Conservation (phyloP, 495 filamentous ascomycete genomes). For the Tuber aestivum region DNA sequence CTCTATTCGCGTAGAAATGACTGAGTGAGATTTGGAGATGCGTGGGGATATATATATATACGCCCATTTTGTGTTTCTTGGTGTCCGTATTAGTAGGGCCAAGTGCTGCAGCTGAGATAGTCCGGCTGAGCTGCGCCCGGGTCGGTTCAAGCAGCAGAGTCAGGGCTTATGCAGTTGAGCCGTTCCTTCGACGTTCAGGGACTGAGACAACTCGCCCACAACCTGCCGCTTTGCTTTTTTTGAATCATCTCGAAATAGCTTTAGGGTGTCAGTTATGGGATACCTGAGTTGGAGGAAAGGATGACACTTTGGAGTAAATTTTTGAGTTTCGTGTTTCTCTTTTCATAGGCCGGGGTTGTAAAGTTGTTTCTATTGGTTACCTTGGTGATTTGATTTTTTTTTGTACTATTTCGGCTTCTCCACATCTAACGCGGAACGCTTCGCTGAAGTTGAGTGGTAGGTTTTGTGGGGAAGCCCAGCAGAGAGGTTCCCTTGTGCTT, state of each 20-base stretch:
- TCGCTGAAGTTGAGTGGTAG: neutral
- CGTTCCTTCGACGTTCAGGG: neutral
- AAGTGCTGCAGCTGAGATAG: neutral
- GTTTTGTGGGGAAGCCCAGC: neutral
- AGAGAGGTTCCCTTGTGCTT: neutral
- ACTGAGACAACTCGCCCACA: neutral
- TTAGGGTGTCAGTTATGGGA: too few relatives aligned
- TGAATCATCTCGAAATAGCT: neutral
- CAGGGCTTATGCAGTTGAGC: neutral
- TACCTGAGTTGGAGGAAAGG: too few relatives aligned
- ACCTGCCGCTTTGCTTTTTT: neutral
- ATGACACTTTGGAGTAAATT: too few relatives aligned
- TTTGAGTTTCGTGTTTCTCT: too few relatives aligned
- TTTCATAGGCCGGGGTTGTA: neutral
- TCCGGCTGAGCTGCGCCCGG: neutral
- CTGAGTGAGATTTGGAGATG: neutral
- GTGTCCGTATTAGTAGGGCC: neutral
- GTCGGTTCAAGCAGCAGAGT: neutral
- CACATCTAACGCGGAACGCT: neutral
- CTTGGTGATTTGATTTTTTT: neutral
- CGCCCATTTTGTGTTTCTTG: neutral
- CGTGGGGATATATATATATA: neutral
- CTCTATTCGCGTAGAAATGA: neutral
- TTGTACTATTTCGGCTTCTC: neutral
- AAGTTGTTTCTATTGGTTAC: too few relatives aligned